Conservation (phyloP, 345 rosid species). For the Stellera chamaejasme region DNA sequence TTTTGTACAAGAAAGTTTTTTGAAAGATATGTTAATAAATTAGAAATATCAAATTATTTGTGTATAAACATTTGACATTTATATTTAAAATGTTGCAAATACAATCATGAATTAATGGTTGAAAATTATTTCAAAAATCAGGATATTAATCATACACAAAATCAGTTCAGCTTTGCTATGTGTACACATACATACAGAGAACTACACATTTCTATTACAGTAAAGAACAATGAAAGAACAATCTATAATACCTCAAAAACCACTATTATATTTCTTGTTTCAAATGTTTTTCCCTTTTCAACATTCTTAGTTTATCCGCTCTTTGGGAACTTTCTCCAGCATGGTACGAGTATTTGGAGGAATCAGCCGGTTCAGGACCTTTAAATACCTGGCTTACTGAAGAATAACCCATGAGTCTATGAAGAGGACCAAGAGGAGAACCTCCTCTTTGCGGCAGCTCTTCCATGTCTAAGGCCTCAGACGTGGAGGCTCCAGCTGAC, state of each 20-base stretch:
- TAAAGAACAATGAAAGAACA: constrained; percentile 1
- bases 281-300: not conserved
- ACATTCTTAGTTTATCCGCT: not conserved
- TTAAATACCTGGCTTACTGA: constrained; percentile 51
- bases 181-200: constrained; percentile 5
- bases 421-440: constrained; percentile 82
- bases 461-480: constrained; percentile 35
- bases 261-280: not conserved
- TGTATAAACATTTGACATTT: no score
- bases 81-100: no score
- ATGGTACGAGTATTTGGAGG: constrained; percentile 10
- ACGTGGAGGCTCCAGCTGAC: constrained; percentile 15
- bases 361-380: constrained; percentile 16
- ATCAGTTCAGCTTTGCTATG: constrained; percentile 7
- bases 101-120: no score
- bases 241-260: not conserved
- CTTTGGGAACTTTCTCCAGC: not conserved
- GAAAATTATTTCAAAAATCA: no score
- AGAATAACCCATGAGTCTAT: constrained; percentile 80
- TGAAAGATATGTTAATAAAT: no score
- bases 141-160: constrained; percentile 4
- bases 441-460: constrained; percentile 29
- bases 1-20: no score
- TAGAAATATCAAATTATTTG: no score
- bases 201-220: constrained; percentile 4